Conservation (phyloP, 176 grass and related monocot species). For the Musa itinerans region DNA sequence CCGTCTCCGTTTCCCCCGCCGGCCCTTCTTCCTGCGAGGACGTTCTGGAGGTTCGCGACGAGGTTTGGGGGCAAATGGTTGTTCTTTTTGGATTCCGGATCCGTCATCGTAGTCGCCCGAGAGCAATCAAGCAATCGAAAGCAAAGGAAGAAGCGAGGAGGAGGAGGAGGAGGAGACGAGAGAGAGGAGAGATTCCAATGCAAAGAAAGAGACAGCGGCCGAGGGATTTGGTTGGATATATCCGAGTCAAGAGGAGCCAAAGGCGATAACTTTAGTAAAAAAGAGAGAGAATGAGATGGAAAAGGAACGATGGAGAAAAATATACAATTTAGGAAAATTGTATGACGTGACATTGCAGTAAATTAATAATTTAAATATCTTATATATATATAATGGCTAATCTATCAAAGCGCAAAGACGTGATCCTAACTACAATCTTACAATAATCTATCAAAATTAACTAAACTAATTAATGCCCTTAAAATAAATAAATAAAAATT, state of each 20-base stretch:
- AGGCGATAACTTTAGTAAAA: background rate
- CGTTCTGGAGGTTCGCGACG: conserved; percentile 39
- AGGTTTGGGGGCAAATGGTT: conserved; percentile 26
- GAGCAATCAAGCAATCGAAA: background rate
- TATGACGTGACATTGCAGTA: background rate
- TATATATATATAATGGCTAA: background rate
- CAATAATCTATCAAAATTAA: too few species aligned
- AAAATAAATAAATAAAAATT: too few species aligned
- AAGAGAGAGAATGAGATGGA: background rate
- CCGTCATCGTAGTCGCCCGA: conserved; percentile 17
- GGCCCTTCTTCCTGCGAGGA: conserved; percentile 21
- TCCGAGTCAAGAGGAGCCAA: background rate
- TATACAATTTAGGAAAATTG: too few species aligned
- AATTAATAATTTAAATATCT: too few species aligned
- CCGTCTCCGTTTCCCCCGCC: background rate
- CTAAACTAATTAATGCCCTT: too few species aligned
- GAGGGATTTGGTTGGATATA: background rate
- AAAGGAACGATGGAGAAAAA: too few species aligned
- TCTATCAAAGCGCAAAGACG: too few species aligned
- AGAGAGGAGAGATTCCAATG: too few species aligned
- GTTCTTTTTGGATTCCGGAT: conserved; percentile 1
- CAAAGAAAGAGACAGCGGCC: background rate
- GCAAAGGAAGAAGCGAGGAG: background rate
- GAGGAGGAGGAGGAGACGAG: too few species aligned
- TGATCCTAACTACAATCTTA: too few species aligned